Evolutionary conservation across 2,329 filamentous ascomycete species (phyloP).

Genomic region (Penicillium verrucosum): DNA sequence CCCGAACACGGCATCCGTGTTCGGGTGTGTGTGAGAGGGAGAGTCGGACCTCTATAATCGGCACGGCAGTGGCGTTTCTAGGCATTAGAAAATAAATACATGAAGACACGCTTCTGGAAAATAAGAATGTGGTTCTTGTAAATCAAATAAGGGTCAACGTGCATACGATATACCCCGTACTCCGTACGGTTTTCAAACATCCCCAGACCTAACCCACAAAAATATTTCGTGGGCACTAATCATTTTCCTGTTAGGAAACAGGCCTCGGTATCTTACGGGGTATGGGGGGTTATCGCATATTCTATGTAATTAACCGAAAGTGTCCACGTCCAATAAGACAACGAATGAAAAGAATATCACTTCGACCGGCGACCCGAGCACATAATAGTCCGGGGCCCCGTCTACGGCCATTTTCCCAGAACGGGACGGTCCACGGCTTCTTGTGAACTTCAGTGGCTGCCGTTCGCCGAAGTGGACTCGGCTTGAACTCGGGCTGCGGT

Average conservation of each 20-base stretch:
- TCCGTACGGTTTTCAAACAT: neutral
- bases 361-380: neutral
- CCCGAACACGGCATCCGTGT: slow-evolving; percentile 11
- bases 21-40: slow-evolving; percentile 1
- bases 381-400: slow-evolving; percentile 19
- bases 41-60: slow-evolving; percentile 3
- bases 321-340: slow-evolving; percentile 6
- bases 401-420: slow-evolving; percentile 18
- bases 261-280: neutral
- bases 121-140: neutral
- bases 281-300: neutral
- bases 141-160: neutral
- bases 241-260: neutral
- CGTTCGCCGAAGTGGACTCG: slow-evolving; percentile 17
- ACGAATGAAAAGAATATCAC: neutral
- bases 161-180: neutral
- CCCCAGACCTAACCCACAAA: slow-evolving; percentile 9
- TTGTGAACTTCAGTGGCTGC: slow-evolving; percentile 8
- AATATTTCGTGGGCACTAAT: neutral
- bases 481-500: slow-evolving; percentile 4
- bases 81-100: neutral
- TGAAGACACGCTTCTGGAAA: neutral
- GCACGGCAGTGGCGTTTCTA: slow-evolving; percentile 1
- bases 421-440: slow-evolving; percentile 10
- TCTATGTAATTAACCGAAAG: slow-evolving; percentile 9